These are phyloP conservation scores for Mortierella alpina DNA, from an alignment of 192 early-diverging fungal genomes.

Conservation along the genomic window DNA sequence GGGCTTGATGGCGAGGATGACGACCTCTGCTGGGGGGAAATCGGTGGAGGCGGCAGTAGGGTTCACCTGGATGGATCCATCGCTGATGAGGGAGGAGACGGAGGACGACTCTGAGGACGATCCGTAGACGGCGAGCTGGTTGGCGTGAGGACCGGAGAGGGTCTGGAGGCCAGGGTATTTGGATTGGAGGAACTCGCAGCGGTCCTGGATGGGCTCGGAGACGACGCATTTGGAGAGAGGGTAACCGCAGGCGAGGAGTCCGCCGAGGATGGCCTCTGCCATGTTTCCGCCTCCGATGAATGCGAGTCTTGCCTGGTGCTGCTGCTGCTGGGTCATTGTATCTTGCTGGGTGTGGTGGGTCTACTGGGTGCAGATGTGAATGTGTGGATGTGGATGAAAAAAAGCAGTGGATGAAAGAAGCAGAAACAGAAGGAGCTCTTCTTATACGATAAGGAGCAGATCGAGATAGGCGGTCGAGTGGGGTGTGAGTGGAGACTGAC, in stretches of 20 bases:
- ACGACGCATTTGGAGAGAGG: slow-evolving; percentile 77
- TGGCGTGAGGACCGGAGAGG: slow-evolving; percentile 34
- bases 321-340: slow-evolving; percentile 34
- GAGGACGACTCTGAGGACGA: slow-evolving; percentile 43
- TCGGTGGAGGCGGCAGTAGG: slow-evolving; percentile 28
- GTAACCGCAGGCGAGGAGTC: slow-evolving; percentile 83
- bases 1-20: slow-evolving; percentile 93
- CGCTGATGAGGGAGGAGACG: slow-evolving; percentile 66
- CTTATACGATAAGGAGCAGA: no score
- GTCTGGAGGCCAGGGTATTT: slow-evolving; percentile 70
- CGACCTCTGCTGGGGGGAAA: slow-evolving; percentile 68
- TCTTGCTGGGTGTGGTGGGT: neutral
- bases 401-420: no score
- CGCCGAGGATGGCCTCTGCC: slow-evolving; percentile 94
- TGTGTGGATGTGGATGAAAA: no score
- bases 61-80: slow-evolving; percentile 55
- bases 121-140: slow-evolving; percentile 38
- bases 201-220: slow-evolving; percentile 81
- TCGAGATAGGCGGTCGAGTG: no score
- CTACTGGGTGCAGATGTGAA: no score
- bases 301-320: slow-evolving; percentile 56
- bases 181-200: slow-evolving; percentile 70
- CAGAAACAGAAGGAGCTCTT: no score
- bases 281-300: slow-evolving; percentile 97
- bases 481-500: no score